phyloP scores from a whole-genome alignment of 169 alveolate genomes.

The Plasmodium reichenowi region DNA sequence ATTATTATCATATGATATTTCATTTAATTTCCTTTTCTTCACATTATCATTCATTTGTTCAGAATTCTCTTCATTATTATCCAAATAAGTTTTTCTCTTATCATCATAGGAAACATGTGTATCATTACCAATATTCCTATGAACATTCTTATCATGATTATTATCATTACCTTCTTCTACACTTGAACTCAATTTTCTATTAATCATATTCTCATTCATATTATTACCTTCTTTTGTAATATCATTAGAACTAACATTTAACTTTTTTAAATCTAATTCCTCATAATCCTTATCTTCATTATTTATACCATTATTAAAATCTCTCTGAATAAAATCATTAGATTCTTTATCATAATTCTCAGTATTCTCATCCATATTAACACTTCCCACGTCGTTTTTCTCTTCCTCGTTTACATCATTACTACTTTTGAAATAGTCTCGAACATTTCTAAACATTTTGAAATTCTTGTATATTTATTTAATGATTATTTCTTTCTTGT shows the following conservation, averaged over 20 bases:
- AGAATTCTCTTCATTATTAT: neutral
- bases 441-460: conserved; percentile 47
- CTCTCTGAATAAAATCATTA: conserved; percentile 1
- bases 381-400: conserved; percentile 9
- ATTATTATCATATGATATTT: neutral
- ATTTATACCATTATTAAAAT: conserved; percentile 12
- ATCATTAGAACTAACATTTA: conserved; percentile 8
- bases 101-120: neutral
- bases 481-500: too few relatives aligned
- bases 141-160: neutral
- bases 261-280: conserved; percentile 5
- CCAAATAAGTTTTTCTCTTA: neutral
- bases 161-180: conserved; percentile 6
- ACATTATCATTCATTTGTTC: neutral
- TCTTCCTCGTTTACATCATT: conserved; percentile 76
- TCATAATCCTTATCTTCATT: neutral
- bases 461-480: neutral
- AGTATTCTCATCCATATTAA: conserved; percentile 1
- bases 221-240: too few relatives aligned
- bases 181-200: neutral
- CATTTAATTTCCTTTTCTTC: neutral
- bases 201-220: neutral
- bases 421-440: conserved; percentile 71
- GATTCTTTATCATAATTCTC: neutral
- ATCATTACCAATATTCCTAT: neutral